These are phyloP conservation scores for Mesembryanthemum crystallinum DNA, from an alignment of 148 eudicot genomes.

Conservation along the genomic window DNA sequence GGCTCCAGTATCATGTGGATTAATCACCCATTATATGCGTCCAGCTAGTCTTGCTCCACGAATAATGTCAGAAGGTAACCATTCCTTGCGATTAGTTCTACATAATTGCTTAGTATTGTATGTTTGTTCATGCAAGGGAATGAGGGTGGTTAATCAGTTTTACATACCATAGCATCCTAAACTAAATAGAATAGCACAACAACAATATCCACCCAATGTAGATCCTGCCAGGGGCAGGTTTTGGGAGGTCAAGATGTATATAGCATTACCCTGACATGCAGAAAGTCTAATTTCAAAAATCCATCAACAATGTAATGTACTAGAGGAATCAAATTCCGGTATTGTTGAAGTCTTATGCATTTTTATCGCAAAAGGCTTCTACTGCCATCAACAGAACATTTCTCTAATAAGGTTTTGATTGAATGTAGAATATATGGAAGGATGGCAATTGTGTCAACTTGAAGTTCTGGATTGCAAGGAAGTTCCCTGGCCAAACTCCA, in stretches of 20 bases:
- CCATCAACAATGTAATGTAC: not conserved
- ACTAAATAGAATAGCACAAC: too few relatives aligned
- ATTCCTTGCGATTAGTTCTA: not conserved
- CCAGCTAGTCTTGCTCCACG: slow-evolving; percentile 79
- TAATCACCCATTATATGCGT: slow-evolving; percentile 85
- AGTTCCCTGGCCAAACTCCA: slow-evolving; percentile 73
- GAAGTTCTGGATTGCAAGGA: slow-evolving; percentile 87
- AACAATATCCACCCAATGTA: too few relatives aligned
- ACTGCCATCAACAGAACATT: not conserved
- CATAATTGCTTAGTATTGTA: not conserved
- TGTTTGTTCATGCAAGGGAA: not conserved
- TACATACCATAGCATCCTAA: not conserved
- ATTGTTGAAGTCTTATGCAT: not conserved
- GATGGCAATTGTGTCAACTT: slow-evolving; percentile 86
- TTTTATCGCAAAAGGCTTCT: not conserved
- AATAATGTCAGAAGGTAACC: slow-evolving; percentile 75
- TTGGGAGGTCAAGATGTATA: too few relatives aligned
- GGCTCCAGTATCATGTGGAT: slow-evolving; percentile 71
- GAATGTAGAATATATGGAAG: slow-evolving; percentile 53
- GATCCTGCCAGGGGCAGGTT: too few relatives aligned
- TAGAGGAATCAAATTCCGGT: not conserved
- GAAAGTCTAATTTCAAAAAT: not conserved
- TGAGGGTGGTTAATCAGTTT: not conserved
- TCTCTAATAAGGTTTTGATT: slow-evolving; percentile 1
- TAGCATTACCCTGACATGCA: not conserved